phyloP scores from a whole-genome alignment of 768 basidiomycete species.

The Collybiopsis confluens region DNA sequence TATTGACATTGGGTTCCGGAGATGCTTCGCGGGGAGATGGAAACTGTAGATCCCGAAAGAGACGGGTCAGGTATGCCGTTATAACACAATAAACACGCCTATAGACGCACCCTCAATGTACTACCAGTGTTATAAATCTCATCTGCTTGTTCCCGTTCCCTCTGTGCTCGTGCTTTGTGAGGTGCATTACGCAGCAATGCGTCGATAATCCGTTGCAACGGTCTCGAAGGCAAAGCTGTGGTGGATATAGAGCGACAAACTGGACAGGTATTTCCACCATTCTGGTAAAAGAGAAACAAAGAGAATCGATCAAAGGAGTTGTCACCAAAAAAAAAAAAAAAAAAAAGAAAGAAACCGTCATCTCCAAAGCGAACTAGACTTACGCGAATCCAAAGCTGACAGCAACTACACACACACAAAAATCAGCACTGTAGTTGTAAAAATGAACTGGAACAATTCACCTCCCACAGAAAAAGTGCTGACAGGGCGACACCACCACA shows the following conservation, averaged over 20 bases:
- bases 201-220: slow-evolving; percentile 70
- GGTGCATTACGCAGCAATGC: slow-evolving; percentile 68
- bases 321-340: not conserved
- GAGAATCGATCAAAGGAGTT: slow-evolving; percentile 14
- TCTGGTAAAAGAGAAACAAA: slow-evolving; percentile 43
- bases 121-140: slow-evolving; percentile 66
- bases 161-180: slow-evolving; percentile 57
- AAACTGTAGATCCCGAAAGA: slow-evolving; percentile 47
- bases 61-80: no score
- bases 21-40: slow-evolving; percentile 73
- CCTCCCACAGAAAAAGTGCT: slow-evolving; percentile 92
- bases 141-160: slow-evolving; percentile 79
- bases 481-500: slow-evolving; percentile 78
- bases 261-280: slow-evolving; percentile 82
- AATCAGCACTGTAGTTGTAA: slow-evolving; percentile 7
- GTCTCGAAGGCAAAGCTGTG: slow-evolving; percentile 67
- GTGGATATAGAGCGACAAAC: slow-evolving; percentile 72
- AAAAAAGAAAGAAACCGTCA: no score
- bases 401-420: slow-evolving; percentile 49
- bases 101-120: slow-evolving; percentile 64
- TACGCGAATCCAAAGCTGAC: slow-evolving; percentile 79
- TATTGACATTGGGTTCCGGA: slow-evolving; percentile 69
- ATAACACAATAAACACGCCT: slow-evolving; percentile 27
- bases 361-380: slow-evolving; percentile 39
- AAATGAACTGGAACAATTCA: slow-evolving; percentile 24